Evolutionary conservation across 345 rosid genomes (phyloP).

Genomic region (Eucalyptus decipiens): DNA sequence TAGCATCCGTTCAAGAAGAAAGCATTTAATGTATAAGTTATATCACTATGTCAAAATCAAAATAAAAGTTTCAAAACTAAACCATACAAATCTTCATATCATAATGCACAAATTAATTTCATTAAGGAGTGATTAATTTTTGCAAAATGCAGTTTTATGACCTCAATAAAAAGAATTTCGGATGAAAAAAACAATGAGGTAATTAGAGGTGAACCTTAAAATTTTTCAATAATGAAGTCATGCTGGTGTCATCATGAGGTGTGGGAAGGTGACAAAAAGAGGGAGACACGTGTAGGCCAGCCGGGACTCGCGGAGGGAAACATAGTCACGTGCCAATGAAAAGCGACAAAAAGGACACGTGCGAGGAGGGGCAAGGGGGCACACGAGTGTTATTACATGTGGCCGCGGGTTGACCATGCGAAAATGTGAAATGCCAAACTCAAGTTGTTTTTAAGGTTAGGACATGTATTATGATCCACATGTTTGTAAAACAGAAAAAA

Average conservation of each 20-base stretch:
- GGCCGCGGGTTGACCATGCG: background rate
- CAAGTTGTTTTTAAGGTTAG: background rate
- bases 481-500: background rate
- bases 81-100: background rate
- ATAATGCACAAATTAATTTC: background rate
- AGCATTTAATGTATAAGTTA: background rate
- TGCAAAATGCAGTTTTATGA: background rate
- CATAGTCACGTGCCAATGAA: background rate
- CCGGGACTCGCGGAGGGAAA: background rate
- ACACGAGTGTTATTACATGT: background rate
- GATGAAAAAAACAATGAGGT: background rate
- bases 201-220: background rate
- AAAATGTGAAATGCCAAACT: background rate
- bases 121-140: background rate
- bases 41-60: background rate
- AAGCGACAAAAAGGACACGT: background rate
- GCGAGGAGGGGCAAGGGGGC: background rate
- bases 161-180: background rate
- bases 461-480: background rate
- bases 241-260: background rate
- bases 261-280: background rate
- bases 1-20: background rate
- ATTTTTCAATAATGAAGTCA: background rate
- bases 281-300: background rate
- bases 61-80: background rate